Conservation (phyloP, 306 rosid genomes). For the Prunus mira region DNA sequence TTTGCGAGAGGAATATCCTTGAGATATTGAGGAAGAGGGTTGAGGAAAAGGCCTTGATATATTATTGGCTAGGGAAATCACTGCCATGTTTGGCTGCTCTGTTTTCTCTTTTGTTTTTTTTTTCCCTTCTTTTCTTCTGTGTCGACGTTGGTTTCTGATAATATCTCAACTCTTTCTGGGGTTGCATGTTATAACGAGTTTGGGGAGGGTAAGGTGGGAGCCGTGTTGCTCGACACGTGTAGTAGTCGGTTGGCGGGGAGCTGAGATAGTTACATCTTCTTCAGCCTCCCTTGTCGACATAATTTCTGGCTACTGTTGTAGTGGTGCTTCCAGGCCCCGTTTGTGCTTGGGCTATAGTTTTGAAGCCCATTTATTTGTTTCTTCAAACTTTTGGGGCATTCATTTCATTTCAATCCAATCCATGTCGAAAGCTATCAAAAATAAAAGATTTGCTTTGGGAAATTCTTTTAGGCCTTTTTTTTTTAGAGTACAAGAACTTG, state of each 20-base stretch:
- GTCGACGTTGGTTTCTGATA: neutral
- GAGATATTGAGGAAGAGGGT: conserved; percentile 32
- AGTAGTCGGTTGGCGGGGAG: neutral
- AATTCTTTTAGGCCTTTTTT: too few species aligned
- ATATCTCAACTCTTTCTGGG: neutral
- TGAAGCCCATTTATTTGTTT: too few species aligned
- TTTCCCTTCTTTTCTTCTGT: neutral
- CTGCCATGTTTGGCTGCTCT: conserved; percentile 36
- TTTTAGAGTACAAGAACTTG: too few species aligned
- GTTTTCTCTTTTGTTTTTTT: neutral
- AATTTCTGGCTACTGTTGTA: too few species aligned
- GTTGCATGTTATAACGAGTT: conserved; percentile 16
- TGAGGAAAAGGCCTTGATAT: conserved; percentile 46
- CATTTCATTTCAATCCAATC: too few species aligned
- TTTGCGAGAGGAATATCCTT: conserved; percentile 22
- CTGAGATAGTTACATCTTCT: conserved; percentile 4
- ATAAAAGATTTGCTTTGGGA: too few species aligned
- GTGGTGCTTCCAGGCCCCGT: too few species aligned
- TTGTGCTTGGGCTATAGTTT: too few species aligned
- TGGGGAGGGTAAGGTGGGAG: conserved; percentile 12
- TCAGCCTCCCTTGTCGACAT: too few species aligned
- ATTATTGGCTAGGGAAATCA: conserved; percentile 37
- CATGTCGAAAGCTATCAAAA: too few species aligned
- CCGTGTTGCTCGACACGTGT: conserved; percentile 17
- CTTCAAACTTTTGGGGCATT: too few species aligned